Evolutionary conservation across 768 basidiomycete species (phyloP).

Genomic region (Naganishia friedmannii): DNA sequence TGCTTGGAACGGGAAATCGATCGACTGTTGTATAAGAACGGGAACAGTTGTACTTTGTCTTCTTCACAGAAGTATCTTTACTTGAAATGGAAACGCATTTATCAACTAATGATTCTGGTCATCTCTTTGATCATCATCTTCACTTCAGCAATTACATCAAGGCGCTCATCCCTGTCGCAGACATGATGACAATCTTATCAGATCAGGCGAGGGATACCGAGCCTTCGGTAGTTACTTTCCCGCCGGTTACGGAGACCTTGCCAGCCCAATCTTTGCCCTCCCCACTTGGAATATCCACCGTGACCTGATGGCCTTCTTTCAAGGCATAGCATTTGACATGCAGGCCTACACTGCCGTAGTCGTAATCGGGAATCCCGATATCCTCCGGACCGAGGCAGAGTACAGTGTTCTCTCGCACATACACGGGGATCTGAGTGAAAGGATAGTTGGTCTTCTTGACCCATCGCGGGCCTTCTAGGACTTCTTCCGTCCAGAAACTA

Average conservation of each 20-base stretch:
- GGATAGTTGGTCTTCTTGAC: constrained; percentile 63
- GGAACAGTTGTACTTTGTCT: no score
- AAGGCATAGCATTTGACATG: constrained; percentile 61
- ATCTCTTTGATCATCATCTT: no score
- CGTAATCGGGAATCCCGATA: constrained; percentile 63
- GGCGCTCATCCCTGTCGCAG: no score
- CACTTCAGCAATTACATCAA: no score
- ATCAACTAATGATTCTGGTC: no score
- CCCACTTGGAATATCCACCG: constrained; percentile 31
- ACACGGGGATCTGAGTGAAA: constrained; percentile 65
- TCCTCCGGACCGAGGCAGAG: constrained; percentile 61
- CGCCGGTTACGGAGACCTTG: constrained; percentile 26
- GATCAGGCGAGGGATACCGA: neutral
- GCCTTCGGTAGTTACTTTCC: constrained; percentile 17
- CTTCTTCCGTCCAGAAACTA: constrained; percentile 59
- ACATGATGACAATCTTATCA: neutral
- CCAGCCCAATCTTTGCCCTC: constrained; percentile 32
- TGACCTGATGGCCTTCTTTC: constrained; percentile 53
- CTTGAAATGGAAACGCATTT: no score
- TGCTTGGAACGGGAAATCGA: neutral
- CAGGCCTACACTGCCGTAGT: constrained; percentile 56
- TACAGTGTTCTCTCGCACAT: constrained; percentile 62
- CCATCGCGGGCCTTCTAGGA: constrained; percentile 64
- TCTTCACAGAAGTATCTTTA: no score
- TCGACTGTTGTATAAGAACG: neutral